These are phyloP conservation scores for Salix exigua DNA, from an alignment of 345 rosid genomes.

Conservation along the genomic window DNA sequence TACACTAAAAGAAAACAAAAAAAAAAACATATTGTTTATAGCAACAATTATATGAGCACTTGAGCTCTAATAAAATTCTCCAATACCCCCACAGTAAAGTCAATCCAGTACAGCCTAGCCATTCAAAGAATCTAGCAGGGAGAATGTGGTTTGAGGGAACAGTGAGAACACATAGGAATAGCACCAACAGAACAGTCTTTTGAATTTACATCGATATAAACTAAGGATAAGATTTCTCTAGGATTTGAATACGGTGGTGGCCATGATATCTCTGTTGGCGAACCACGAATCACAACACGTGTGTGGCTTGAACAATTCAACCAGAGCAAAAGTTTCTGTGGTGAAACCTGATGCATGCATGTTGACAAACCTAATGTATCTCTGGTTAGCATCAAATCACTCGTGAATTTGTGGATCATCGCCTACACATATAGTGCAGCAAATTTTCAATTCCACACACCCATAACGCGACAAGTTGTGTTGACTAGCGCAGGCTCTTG, in stretches of 20 bases:
- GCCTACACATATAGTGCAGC: no score
- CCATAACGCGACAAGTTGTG: no score
- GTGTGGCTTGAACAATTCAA: conserved; percentile 3
- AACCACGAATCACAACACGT: conserved; percentile 5
- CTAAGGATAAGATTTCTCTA: conserved; percentile 4
- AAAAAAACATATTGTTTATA: no score
- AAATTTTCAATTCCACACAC: no score
- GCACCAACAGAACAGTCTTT: background rate
- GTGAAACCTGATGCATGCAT: conserved; percentile 9
- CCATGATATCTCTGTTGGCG: background rate
- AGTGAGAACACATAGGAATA: conserved; percentile 15
- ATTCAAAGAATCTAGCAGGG: background rate
- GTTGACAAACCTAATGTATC: background rate
- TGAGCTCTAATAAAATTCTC: background rate
- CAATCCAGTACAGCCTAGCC: background rate
- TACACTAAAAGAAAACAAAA: no score
- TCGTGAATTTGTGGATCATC: background rate
- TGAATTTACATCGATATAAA: background rate
- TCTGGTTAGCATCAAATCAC: background rate
- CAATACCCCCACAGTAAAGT: conserved; percentile 7
- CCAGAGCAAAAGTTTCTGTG: background rate
- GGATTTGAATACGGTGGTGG: conserved; percentile 13
- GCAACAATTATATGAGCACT: conserved; percentile 6
- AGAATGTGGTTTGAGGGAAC: background rate
- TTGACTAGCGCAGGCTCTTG: no score